Conservation (phyloP, 1,284 basidiomycete species). For the Ustilago cynodontis region DNA sequence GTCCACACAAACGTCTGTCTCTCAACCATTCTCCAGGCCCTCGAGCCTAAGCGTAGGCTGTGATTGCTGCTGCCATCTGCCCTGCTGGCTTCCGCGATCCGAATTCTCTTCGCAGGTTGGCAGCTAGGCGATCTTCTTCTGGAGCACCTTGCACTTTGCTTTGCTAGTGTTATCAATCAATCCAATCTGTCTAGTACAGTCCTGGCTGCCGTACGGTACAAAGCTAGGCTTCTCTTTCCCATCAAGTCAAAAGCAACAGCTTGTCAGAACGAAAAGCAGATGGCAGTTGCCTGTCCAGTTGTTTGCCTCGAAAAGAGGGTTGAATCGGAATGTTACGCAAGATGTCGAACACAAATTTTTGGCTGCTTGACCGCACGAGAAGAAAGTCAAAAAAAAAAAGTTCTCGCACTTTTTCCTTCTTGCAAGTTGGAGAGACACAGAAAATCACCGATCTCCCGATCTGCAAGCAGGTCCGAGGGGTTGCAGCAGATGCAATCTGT, state of each 20-base stretch:
- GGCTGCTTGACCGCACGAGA: conserved; percentile 20
- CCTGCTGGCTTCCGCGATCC: conserved; percentile 29
- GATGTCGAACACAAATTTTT: conserved; percentile 27
- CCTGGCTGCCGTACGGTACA: background rate
- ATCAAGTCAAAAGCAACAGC: background rate
- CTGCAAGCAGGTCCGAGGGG: background rate
- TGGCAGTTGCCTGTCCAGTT: background rate
- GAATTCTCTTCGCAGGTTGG: conserved; percentile 35
- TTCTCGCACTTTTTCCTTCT: conserved; percentile 10
- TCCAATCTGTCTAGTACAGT: background rate
- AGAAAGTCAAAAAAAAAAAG: conserved; percentile 7
- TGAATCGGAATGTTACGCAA: conserved; percentile 27
- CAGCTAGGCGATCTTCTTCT: background rate
- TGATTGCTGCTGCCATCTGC: background rate
- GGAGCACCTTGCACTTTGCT: background rate
- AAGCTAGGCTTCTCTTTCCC: background rate
- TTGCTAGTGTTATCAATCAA: background rate
- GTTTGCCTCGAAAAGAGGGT: background rate
- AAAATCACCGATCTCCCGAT: conserved; percentile 13
- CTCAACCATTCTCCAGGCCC: conserved; percentile 1
- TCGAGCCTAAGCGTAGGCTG: conserved; percentile 1
- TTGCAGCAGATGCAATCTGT: conserved; percentile 8
- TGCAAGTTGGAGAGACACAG: conserved; percentile 7
- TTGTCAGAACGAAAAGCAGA: background rate
- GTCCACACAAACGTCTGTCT: background rate